Evolutionary conservation across 805 yeast genomes (phyloP), one percentile per base, ranked within the genome.

Genomic region (Kodamaea restingae): DNA sequence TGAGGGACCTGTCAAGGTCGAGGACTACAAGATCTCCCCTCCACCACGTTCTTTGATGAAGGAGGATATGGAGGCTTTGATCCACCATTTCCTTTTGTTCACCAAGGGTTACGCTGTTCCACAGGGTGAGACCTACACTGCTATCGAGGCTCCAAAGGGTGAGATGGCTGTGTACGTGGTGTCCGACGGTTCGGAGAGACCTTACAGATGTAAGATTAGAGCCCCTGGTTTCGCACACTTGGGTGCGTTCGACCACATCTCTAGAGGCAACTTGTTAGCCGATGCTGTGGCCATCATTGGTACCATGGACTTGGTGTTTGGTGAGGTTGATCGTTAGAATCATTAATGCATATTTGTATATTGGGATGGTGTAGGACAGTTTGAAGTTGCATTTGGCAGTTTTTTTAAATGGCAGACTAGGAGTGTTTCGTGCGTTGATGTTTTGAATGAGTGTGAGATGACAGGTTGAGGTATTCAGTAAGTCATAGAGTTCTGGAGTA

Each of bases 171-270:
- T 85, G 40, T 87, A 81, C 57, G 81, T 87, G 38, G 95, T 87
- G 41, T 79, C 88, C 50, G 95, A 87, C 67, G 95, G 95, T 40
- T 66, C 84, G 43, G 95, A 87, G 70, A 78, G 93, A 64, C 95
- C 95, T 25, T 87, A 87, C 70, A 80, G 88, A 68, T 85, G 95
- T 72, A 86, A 85, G 71, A 86, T 87, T 55, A 81, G 95, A 68
- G 88, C 95, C n/a, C 95, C 95, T 35, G 95, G 95, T 32, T 87
- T 87, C 60, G 88, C 95, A 27, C 95, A 86, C 66, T 72, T 87
- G 58, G 93, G 82, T 49, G 95, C 93, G 8, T 84, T 87, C 54
- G 95, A 87, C 64, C 88, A 83, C 60, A 78, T 87, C 50, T 73
- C 93, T 24, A 80, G 93, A 63, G 91, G 93, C 54, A 85, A 85